Percentiles rank a stretch among this genome's conserved stretches.
Conservation (phyloP, 2,329 filamentous ascomycete species). For the Chaetomiaceae sp. region DNA sequence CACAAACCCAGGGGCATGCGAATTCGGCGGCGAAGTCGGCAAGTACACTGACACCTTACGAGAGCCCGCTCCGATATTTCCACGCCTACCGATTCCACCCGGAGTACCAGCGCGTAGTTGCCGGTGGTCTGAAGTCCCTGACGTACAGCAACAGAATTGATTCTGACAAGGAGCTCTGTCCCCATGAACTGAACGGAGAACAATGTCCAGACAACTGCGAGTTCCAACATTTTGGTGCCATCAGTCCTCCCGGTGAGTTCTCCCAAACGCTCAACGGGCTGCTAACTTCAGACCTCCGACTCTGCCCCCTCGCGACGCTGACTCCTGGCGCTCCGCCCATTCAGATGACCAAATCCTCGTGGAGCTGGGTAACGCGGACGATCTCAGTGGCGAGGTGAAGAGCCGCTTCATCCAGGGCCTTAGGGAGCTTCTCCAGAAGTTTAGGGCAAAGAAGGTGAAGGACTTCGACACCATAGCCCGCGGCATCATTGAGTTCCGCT, state of each 20-base stretch:
- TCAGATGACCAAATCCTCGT: constrained; percentile 69
- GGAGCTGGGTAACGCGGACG: constrained; percentile 61
- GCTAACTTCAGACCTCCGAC: constrained; percentile 28
- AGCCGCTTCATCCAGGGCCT: constrained; percentile 58
- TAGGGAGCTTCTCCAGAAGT: constrained; percentile 52
- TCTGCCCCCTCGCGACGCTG: constrained; percentile 41
- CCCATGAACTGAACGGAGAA: constrained; percentile 63
- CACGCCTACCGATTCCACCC: constrained; percentile 88
- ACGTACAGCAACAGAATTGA: constrained; percentile 93
- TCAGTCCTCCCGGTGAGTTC: constrained; percentile 69
- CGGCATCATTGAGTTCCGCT: constrained; percentile 61
- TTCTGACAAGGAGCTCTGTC: constrained; percentile 65
- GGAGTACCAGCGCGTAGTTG: constrained; percentile 60
- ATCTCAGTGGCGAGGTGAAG: constrained; percentile 55
- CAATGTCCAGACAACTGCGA: constrained; percentile 64
- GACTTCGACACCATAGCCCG: constrained; percentile 62
- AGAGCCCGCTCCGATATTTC: constrained; percentile 76
- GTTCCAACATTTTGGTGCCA: constrained; percentile 71
- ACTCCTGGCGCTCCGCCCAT: constrained; percentile 35
- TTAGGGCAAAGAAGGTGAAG: constrained; percentile 53
- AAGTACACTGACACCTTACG: constrained; percentile 53
- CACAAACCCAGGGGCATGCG: constrained; percentile 17
- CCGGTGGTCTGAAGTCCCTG: constrained; percentile 76
- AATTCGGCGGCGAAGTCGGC: constrained; percentile 8
- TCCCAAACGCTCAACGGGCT: constrained; percentile 17